Evolutionary conservation across 495 filamentous ascomycete genomes (phyloP), one percentile per base, ranked within the genome.

Genomic region (Immersiella caudata): DNA sequence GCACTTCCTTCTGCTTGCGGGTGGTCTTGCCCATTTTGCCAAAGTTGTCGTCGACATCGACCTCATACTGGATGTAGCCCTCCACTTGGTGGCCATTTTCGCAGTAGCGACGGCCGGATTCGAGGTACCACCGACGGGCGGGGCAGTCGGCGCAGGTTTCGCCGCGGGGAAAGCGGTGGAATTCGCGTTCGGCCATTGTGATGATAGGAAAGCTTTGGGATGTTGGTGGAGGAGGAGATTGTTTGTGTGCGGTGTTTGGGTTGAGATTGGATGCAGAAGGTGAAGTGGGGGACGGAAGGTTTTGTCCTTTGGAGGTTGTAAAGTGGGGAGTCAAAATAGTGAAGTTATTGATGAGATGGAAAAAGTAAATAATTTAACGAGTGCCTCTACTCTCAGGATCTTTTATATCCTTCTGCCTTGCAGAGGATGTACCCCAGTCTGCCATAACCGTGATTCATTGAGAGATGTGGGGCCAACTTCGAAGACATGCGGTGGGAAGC

Each of bases 11-110:
- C 63, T 80, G 71, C 52, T 69, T 73, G 29, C 76, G 73, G n/a
- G 74, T 64, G 52, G 79, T 76, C 12, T 71, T 85, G 59, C 91
- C 91, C 60, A 83, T 80, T 16, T 81, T 85, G 55, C 88, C 89
- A 68, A 90, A 93, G 70, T 89, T 87, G 68, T 94, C 93, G 61
- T 90, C 87, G 71, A 94, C 92, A 68, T 87, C 87, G 33, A 80
- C 68, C 76, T 90, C 89, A 55, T 88, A 82, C 82, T 88, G 76
- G 22, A 80, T 73, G 65, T 79, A 83, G 46, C 79, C 82, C 80
- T 85, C 81, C 25, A 84, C 79, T 56, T 81, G 80, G 71, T 87
- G 84, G 8, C 84, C 84, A 49, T 84, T 82, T 22, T 83, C 74
- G 65, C 84, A 87, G 66, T 84, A 86, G n/a, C 78, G 76, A 12